Base-by-base conservation (phyloP, 257 asterid genomes). In the Nicotiana sylvestris region DNA sequence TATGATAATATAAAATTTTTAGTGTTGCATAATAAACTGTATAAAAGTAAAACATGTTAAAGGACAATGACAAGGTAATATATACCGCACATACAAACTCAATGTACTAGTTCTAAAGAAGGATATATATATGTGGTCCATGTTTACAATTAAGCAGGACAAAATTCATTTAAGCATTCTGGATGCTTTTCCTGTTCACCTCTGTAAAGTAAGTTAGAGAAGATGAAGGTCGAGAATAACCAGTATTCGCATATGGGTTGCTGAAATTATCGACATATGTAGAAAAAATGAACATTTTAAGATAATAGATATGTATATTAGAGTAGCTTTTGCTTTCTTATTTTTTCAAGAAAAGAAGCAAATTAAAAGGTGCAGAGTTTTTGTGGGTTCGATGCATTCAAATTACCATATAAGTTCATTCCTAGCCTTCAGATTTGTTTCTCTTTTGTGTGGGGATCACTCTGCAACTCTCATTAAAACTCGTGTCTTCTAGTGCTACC, bases 401-500 rank as follows among this genome's bases (percentile, higher is more conserved):
- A 81, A 80, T 82, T 87, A 81, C 83, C 84, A 2, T 83, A 81
- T 78, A 78, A 83, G 69, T 83, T 85, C 86, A 82, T 83, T 82
- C 85, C 64, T 49, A 81, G 88, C 87, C 66, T 77, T 64, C 82
- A 85, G 5, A 66, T 88, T 88, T 89, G 92, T 89, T 80, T 84
- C 7, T 11, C 17, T 13, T 21, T 67, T 61, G 39, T 66, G 81
- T 60, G 81, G 86, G 33, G 79, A 83, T 72, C 82, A 89, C 85
- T 85, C 88, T 85, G 87, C 66, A 66, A 55, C 76, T 27, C 81
- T 83, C 85, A 84, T 88, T 82, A 86, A 83, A 87, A 76, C 56
- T 77, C 29, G 76, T 88, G 96, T 87, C 93, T 86, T 86, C 77
- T 92, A 88, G 92, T 82, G 94, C 85, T 81, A 82, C 49, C 64